Percentiles rank a stretch among this genome's conserved stretches.
Conservation (phyloP, 2,329 filamentous ascomycete genomes). For the Penicillium brevicompactum region DNA sequence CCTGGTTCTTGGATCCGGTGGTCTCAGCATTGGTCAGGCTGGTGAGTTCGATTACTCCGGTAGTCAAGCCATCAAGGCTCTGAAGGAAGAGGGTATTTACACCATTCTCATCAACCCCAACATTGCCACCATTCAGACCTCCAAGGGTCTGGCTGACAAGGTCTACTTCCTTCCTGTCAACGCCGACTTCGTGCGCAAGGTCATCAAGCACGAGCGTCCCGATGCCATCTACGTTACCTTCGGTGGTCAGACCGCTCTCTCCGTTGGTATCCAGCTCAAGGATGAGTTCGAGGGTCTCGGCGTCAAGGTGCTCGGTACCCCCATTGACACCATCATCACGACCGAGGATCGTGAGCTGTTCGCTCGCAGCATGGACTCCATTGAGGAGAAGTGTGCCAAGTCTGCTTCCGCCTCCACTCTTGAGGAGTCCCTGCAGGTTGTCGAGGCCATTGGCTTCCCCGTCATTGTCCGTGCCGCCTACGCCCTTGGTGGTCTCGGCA, state of each 20-base stretch:
- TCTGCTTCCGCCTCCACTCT: constrained; percentile 88
- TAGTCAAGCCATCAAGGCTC: constrained; percentile 95
- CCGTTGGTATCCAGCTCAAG: constrained; percentile 95
- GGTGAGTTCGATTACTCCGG: constrained; percentile 99
- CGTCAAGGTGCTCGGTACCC: constrained; percentile 91
- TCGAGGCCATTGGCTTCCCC: constrained; percentile 90
- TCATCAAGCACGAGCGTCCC: constrained; percentile 90
- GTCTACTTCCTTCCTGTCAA: constrained; percentile 98
- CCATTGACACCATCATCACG: constrained; percentile 97
- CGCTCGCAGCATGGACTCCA: constrained; percentile 96
- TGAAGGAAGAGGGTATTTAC: constrained; percentile 98
- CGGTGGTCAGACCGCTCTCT: constrained; percentile 94
- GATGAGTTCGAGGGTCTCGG: constrained; percentile 93
- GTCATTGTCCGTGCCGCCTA: constrained; percentile 97
- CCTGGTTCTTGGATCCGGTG: constrained; percentile 88
- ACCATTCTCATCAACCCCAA: constrained; percentile 98
- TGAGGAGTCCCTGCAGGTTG: constrained; percentile 84
- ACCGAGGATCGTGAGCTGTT: constrained; percentile 98
- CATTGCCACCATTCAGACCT: constrained; percentile 98
- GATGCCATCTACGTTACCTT: constrained; percentile 98
- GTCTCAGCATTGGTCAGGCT: constrained; percentile 94
- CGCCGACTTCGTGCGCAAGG: constrained; percentile 94
- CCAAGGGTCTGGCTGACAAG: constrained; percentile 95
- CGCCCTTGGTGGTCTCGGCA: constrained; percentile 90
- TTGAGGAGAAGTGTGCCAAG: constrained; percentile 96